Evolutionary conservation across 139 green algal species (phyloP), one percentile per base, ranked within the genome.

Genomic region (Coccomyxa sp.): DNA sequence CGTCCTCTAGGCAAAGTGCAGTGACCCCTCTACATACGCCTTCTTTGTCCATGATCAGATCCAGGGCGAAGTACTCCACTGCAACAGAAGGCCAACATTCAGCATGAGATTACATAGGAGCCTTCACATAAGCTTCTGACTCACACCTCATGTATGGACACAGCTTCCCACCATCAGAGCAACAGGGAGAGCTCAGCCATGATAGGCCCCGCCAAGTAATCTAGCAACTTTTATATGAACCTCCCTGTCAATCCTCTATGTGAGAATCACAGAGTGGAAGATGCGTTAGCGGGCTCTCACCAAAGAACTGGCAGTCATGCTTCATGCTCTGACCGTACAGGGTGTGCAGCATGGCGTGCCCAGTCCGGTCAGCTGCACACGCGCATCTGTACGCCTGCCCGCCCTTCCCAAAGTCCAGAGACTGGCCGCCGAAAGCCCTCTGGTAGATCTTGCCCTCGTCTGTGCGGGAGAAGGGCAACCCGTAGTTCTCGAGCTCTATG

Each of bases 371-470:
- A 18, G 96, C 96, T 1, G 96, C 95, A 58, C 87, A 93, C 24
- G 91, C 92, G 80, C 97, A 97, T 35, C 94, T 86, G 87, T 97
- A 97, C 0, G 95, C 94, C 83, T 97, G 93, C 1, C 92, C 92
- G 34, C 93, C 95, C 75, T 91, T 95, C 34, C 97, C 97, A 86
- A 92, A 99, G 82, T 99, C 94, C 16, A 99, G 88, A 8, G 78
- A 90, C 89, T 97, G 90, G 0, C 97, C 97, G 6, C 97, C 97
- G 82, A 99, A 99, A 0, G 97, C 97, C 27, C 97, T 89, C 90
- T 99, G 96, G 86, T 99, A 99, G 85, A 99, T 99, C 85, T 98
- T 98, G 78, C 96, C 97, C 33, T 99, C 97, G 29, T 99, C 93
- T 0, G 96, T 99, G 74, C 97, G 90, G 6, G 91, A 97, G 86